Evolutionary conservation across 495 filamentous ascomycete species (phyloP), one percentile per base, ranked within the genome.

Genomic region (Aspergillus mulundensis): DNA sequence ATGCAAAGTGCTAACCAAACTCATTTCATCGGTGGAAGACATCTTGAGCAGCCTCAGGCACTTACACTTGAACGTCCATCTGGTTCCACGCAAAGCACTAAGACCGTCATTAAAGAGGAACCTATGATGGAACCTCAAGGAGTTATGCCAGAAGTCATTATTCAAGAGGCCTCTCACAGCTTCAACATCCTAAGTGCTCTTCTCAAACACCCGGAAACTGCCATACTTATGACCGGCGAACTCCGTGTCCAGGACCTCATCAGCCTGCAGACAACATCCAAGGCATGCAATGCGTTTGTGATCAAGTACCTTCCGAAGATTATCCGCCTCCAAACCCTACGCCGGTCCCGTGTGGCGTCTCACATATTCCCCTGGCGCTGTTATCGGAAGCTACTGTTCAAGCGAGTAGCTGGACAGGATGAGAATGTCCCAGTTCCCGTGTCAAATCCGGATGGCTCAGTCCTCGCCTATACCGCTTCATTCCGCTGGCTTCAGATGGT

Each of bases 401-500:
- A 48, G 79, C 20, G 20, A 39, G 1, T 23, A 15, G 16, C 21
- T 4, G 12, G 21, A 21, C 85, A 62, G 77, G 82, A 0, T 63
- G 58, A 36, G 60, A 44, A 34, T 40, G 56, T 32, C 39, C 41
- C 30, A 56, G 16, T 36, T 15, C 32, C 19, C 10, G 0, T 7
- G 5, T 7, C 12, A 0, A 3, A 11, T 2, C 7, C 47, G 8
- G 14, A 45, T 21, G 24, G 21, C 19, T 8, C 10, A 10, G 19
- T 48, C 1, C 8, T 48, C 20, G 66, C 71, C 20, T 57, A 65
- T 14, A 68, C 78, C 1, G 82, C 83, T 7, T 64, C 68, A 19
- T 65, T 84, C 24, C 67, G 66, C 20, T 85, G 80, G 79, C 67
- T 83, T 5, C 64, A 67, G 34, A 82, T 85, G 78, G 60, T 84